phyloP scores from a whole-genome alignment of 352 stramenopile species.

The Paralagenidium karlingii region DNA sequence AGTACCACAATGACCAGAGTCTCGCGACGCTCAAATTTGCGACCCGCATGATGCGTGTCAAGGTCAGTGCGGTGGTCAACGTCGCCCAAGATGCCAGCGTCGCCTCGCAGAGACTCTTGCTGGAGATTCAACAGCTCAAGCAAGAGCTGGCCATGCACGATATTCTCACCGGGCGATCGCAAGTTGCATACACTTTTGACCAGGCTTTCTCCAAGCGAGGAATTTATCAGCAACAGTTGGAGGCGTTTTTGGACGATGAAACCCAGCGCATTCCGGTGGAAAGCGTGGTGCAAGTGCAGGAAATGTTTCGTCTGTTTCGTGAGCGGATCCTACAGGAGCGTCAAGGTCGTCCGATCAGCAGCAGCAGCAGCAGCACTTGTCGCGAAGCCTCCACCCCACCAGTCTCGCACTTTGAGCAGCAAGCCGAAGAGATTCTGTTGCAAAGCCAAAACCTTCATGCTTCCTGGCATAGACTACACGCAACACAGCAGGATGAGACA shows the following conservation, averaged over 20 bases:
- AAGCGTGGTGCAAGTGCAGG: constrained; percentile 29
- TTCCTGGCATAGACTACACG: too few relatives aligned
- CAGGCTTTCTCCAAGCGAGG: constrained; percentile 4
- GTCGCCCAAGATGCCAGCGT: constrained; percentile 13
- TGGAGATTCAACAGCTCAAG: constrained; percentile 39
- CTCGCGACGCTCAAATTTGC: constrained; percentile 21
- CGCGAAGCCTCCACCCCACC: too few relatives aligned
- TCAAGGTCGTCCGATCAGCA: too few relatives aligned
- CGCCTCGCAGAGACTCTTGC: constrained; percentile 14
- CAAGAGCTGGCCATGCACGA: constrained; percentile 53
- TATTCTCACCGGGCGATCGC: constrained; percentile 26
- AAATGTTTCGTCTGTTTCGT: constrained; percentile 31
- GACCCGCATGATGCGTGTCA: constrained; percentile 76
- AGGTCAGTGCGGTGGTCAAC: constrained; percentile 65
- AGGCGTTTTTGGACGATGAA: constrained; percentile 22
- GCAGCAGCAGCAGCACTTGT: too few relatives aligned
- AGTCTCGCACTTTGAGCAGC: too few relatives aligned
- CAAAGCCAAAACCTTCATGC: too few relatives aligned
- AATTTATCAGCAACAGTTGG: constrained; percentile 11
- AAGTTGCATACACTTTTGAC: constrained; percentile 16
- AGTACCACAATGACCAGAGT: constrained; percentile 57
- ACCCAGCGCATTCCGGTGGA: constrained; percentile 12
- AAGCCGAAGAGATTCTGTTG: too few relatives aligned
- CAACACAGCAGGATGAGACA: too few relatives aligned
- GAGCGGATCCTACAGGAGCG: constrained; percentile 19